Base-by-base conservation (phyloP, 192 early-diverging fungal genomes). In the Cetraspora pellucida region DNA sequence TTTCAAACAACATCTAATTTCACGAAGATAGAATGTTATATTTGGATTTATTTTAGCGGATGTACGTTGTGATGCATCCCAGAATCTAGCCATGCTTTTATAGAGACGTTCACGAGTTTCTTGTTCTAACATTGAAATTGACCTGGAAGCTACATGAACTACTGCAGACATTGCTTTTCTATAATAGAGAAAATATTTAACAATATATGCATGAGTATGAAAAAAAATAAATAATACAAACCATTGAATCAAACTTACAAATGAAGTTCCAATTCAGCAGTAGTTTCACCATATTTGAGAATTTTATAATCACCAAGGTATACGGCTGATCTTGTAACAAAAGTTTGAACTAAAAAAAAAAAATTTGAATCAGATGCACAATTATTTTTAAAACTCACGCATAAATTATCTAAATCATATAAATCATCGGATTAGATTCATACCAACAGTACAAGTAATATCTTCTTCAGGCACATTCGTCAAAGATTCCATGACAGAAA, bases 1-100 rank as follows among this genome's bases (percentile, higher is more conserved):
- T 37, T 37, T 44, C 21, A 65, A 65, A 45, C 63, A 65, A 21
- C 8, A 43, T 65, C 63, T 8, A 44, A 65, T 65, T n/a, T 65
- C 63, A 21, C 63, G 63, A n/a, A 65, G 31, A 4, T 10, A 31
- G 10, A 65, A 65, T 1, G 27, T 65, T 16, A 65, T 45, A 43
- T 44, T 65, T 23, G 63, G 17, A 21, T 65, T 65, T 0, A 37
- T 65, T 10, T 11, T 2, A 0, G 9, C n/a, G 5, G 28, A 10
- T n/a, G 7, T 65, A 11, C 31, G 14, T 44, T 65, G 37, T 37
- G 27, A 44, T 43, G 1, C 8, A 54, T 54, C 19, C 63, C 63
- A 65, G 21, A 65, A 65, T 44, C 43, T 37, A 44, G 31, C 28
- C 1, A 65, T 10, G 2, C 30, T 44, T 44, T 65, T 44, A 65